Conservation (phyloP, 495 filamentous ascomycete species). For the Penicillium steckii region DNA sequence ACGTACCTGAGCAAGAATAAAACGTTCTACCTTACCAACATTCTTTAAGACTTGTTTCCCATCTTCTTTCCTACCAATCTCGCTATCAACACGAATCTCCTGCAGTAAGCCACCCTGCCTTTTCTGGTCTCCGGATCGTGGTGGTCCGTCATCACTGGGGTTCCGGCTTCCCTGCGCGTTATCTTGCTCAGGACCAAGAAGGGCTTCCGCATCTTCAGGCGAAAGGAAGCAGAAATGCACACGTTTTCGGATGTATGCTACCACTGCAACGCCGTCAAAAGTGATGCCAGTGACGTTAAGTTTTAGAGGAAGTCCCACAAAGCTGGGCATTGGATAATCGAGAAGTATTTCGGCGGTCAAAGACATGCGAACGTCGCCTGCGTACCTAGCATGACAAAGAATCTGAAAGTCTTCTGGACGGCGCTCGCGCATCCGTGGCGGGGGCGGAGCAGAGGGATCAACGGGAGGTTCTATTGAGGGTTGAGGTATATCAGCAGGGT, state of each 20-base stretch:
- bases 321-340: conserved; percentile 96
- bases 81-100: conserved; percentile 94
- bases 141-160: conserved; percentile 19
- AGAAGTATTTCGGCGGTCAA: conserved; percentile 92
- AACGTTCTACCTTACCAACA: conserved; percentile 96
- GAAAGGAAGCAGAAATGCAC: conserved; percentile 88
- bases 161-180: conserved; percentile 26
- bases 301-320: conserved; percentile 87
- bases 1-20: conserved; percentile 93
- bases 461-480: conserved; percentile 27
- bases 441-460: conserved; percentile 33
- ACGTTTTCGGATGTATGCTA: conserved; percentile 82
- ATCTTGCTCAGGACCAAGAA: conserved; percentile 52
- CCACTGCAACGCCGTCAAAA: conserved; percentile 89
- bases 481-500: conserved; percentile 19
- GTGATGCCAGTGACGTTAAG: conserved; percentile 90
- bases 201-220: conserved; percentile 75
- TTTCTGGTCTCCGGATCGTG: conserved; percentile 31
- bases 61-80: conserved; percentile 88
- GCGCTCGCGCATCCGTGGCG: conserved; percentile 40
- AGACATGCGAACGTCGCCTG: conserved; percentile 78
- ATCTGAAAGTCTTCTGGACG: conserved; percentile 73
- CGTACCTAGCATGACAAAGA: conserved; percentile 83
- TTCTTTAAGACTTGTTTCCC: conserved; percentile 96
- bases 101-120: conserved; percentile 74